Conservation (phyloP, 179 eudicot species). For the Beta macrorhiza region DNA sequence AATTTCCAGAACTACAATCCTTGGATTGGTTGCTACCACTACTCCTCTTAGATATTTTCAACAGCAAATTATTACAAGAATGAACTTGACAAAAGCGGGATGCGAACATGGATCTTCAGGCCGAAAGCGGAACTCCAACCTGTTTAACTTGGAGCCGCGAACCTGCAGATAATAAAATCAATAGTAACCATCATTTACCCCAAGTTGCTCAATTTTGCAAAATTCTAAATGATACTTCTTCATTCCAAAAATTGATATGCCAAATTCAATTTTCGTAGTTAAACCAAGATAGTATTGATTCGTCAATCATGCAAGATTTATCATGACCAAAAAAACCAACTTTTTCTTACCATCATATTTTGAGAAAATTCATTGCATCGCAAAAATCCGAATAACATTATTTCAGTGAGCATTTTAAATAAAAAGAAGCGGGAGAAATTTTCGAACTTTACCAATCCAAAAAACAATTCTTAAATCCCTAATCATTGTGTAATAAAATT, state of each 20-base stretch:
- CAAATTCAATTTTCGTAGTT: neutral
- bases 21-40: slow-evolving; percentile 21
- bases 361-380: too few species aligned
- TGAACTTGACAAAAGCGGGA: slow-evolving; percentile 64
- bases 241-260: neutral
- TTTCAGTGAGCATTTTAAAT: too few species aligned
- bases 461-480: neutral
- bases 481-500: neutral
- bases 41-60: slow-evolving; percentile 56
- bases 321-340: too few species aligned
- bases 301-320: too few species aligned
- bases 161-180: slow-evolving; percentile 45
- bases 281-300: neutral
- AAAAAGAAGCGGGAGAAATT: too few species aligned
- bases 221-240: neutral
- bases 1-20: slow-evolving; percentile 21
- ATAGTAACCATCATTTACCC: neutral
- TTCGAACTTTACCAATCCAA: too few species aligned
- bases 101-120: slow-evolving; percentile 94
- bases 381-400: too few species aligned
- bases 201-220: neutral
- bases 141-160: slow-evolving; percentile 55
- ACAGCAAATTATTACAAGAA: slow-evolving; percentile 58
- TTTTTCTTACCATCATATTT: too few species aligned
- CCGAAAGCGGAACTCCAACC: slow-evolving; percentile 82